A percentile compares a stretch with the other conserved stretches of the same genome.
Conservation (phyloP, 306 rosid species). For the Gynostemma pentaphyllum region DNA sequence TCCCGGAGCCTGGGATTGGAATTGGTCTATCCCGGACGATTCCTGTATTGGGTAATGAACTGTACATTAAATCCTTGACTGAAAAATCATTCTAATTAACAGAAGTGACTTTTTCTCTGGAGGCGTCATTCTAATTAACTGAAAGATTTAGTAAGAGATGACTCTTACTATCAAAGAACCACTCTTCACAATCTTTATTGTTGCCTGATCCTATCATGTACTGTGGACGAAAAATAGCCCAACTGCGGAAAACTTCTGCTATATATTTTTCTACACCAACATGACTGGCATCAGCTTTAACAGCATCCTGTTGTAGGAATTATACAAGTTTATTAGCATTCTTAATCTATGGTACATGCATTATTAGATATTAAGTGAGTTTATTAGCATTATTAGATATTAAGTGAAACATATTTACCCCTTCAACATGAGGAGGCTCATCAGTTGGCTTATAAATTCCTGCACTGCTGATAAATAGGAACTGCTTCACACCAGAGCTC, state of each 20-base stretch:
- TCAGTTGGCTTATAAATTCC: conserved; percentile 85
- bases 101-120: no score
- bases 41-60: conserved; percentile 35
- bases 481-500: conserved; percentile 78
- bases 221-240: conserved; percentile 82
- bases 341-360: no score
- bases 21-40: conserved; percentile 81
- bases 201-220: conserved; percentile 95
- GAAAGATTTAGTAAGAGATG: not conserved
- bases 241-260: conserved; percentile 45
- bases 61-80: not conserved
- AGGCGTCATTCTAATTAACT: not conserved
- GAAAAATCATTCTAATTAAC: not conserved
- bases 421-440: conserved; percentile 95
- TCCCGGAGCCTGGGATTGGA: conserved; percentile 83
- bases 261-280: conserved; percentile 82
- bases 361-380: not conserved
- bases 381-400: no score
- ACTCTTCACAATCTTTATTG: conserved; percentile 94
- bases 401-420: conserved; percentile 37
- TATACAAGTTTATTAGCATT: not conserved
- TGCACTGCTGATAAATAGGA: conserved; percentile 85
- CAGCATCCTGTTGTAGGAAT: conserved; percentile 45
- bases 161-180: conserved; percentile 85
- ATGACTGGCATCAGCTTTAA: conserved; percentile 79